A percentile compares a stretch with the other conserved stretches of the same genome.
Evolutionary conservation across 2,329 filamentous ascomycete genomes (phyloP).

Genomic region (Cercospora sesami): DNA sequence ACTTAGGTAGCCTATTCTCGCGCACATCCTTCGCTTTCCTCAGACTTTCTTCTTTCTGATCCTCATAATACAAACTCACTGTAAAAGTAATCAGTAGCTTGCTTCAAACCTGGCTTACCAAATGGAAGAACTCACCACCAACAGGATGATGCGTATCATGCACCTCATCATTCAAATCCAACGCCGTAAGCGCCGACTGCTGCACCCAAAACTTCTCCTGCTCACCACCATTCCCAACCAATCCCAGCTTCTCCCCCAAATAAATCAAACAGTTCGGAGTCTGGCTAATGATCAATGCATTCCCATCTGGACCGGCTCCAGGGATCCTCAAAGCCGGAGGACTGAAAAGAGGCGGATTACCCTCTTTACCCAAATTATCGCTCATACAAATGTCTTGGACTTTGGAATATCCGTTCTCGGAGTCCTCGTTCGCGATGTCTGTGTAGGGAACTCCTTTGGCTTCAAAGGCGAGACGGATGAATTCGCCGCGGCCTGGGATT

Average conservation of each 20-base stretch:
- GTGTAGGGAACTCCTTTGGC: slow-evolving; percentile 64
- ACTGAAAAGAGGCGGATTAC: slow-evolving; percentile 66
- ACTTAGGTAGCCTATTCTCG: slow-evolving; percentile 67
- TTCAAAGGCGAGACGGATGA: slow-evolving; percentile 71
- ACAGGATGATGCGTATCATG: slow-evolving; percentile 75
- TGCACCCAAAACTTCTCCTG: slow-evolving; percentile 58
- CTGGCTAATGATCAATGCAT: slow-evolving; percentile 63
- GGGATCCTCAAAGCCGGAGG: slow-evolving; percentile 63
- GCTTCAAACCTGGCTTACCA: too few species aligned
- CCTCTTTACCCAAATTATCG: slow-evolving; percentile 39
- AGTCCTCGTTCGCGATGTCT: slow-evolving; percentile 55
- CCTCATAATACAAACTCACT: slow-evolving; percentile 63
- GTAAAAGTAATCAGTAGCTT: too few species aligned
- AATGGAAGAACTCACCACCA: slow-evolving; percentile 15
- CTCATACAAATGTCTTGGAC: slow-evolving; percentile 52
- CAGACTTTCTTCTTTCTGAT: slow-evolving; percentile 69
- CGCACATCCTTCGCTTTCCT: slow-evolving; percentile 60
- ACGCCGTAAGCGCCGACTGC: slow-evolving; percentile 64
- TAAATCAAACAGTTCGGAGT: slow-evolving; percentile 73
- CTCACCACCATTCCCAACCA: slow-evolving; percentile 54
- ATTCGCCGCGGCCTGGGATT: slow-evolving; percentile 73
- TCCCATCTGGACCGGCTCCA: slow-evolving; percentile 54
- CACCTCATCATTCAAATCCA: slow-evolving; percentile 70
- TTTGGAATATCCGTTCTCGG: slow-evolving; percentile 52
- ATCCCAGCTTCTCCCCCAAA: slow-evolving; percentile 60